phyloP scores from a whole-genome alignment of 257 asterid species.

The Verbascum thapsus region DNA sequence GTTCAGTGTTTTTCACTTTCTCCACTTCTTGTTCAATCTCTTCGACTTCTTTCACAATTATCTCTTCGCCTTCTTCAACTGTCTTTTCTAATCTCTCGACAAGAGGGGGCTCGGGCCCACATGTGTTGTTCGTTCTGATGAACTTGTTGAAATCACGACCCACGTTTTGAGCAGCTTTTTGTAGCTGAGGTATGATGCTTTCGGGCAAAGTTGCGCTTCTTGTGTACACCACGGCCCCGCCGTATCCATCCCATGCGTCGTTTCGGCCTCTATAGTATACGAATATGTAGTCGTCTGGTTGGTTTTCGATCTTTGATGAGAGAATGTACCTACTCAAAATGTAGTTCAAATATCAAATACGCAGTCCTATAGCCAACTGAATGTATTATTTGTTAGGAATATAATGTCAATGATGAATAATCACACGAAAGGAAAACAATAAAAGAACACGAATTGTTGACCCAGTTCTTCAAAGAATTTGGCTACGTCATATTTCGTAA shows the following conservation, averaged over 20 bases:
- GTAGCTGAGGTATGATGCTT: slow-evolving; percentile 72
- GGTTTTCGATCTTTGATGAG: slow-evolving; percentile 69
- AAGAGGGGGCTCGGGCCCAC: slow-evolving; percentile 94
- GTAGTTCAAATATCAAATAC: background rate
- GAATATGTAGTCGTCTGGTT: slow-evolving; percentile 81
- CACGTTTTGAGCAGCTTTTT: slow-evolving; percentile 67
- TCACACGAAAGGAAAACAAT: too few relatives aligned
- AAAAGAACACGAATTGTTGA: too few relatives aligned
- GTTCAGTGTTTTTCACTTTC: slow-evolving; percentile 63
- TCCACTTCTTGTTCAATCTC: slow-evolving; percentile 76
- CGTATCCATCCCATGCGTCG: slow-evolving; percentile 99
- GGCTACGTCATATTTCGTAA: too few relatives aligned
- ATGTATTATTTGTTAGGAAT: too few relatives aligned
- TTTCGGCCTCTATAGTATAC: slow-evolving; percentile 85
- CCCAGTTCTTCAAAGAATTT: too few relatives aligned
- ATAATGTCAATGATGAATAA: too few relatives aligned
- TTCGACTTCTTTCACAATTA: slow-evolving; percentile 74
- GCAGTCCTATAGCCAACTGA: background rate
- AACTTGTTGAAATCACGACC: slow-evolving; percentile 72
- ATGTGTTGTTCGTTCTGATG: slow-evolving; percentile 72
- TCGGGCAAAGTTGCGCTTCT: slow-evolving; percentile 78
- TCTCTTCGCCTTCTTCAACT: slow-evolving; percentile 90
- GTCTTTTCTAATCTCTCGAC: slow-evolving; percentile 92
- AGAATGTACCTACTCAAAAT: slow-evolving; percentile 77
- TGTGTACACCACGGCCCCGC: slow-evolving; percentile 91